Percentiles rank a stretch among this genome's conserved stretches.
These are phyloP conservation scores for Periconia sp. DNA, from an alignment of 2,329 filamentous ascomycete genomes.

Conservation along the genomic window DNA sequence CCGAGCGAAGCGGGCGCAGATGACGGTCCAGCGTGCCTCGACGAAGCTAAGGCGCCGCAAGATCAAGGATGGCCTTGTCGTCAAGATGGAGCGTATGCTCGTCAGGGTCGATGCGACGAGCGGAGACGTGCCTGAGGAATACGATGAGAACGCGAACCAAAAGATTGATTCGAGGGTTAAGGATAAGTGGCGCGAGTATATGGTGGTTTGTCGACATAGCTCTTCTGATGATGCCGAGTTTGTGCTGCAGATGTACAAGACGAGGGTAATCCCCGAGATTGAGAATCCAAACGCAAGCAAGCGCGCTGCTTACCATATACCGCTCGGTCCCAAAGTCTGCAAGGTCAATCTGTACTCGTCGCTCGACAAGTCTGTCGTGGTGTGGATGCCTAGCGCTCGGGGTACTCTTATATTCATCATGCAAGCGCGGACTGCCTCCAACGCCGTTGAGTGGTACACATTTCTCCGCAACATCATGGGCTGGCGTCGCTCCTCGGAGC, in stretches of 20 bases:
- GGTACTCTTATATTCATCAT: constrained; percentile 63
- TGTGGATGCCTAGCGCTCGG: constrained; percentile 58
- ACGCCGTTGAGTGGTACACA: constrained; percentile 69
- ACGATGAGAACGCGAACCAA: constrained; percentile 64
- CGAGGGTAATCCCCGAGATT: constrained; percentile 63
- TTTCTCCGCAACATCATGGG: constrained; percentile 64
- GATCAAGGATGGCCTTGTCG: constrained; percentile 60
- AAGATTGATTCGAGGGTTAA: constrained; percentile 59
- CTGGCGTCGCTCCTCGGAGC: constrained; percentile 56
- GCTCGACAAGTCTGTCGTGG: constrained; percentile 66
- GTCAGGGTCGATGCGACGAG: constrained; percentile 60
- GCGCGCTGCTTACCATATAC: constrained; percentile 60
- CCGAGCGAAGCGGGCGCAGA: constrained; percentile 43
- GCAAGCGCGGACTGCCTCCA: constrained; percentile 61
- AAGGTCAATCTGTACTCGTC: constrained; percentile 66
- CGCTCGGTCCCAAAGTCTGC: constrained; percentile 55
- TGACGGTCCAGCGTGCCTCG: constrained; percentile 38
- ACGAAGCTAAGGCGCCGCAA: constrained; percentile 43
- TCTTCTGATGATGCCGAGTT: constrained; percentile 58
- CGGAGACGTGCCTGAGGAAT: constrained; percentile 60
- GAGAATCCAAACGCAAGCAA: constrained; percentile 56
- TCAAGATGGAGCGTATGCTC: constrained; percentile 71
- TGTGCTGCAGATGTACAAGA: constrained; percentile 62
- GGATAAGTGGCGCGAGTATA: constrained; percentile 68
- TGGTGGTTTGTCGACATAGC: constrained; percentile 62